phyloP scores from a whole-genome alignment of 2,329 filamentous ascomycete species.

The Trichophaea hybrida region DNA sequence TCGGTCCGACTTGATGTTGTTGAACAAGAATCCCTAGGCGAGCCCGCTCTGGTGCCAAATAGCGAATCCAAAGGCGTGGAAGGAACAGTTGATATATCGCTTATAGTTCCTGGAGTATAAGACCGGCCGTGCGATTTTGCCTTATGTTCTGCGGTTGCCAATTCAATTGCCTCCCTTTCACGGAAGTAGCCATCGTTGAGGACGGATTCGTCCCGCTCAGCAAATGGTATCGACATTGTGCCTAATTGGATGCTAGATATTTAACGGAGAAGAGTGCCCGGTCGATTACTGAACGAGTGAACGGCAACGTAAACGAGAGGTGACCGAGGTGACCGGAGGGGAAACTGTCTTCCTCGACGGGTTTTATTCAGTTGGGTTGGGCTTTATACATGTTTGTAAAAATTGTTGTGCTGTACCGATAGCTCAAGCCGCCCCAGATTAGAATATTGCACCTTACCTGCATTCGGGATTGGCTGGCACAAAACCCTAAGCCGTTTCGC shows the following conservation, averaged over 20 bases:
- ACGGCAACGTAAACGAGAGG: too few relatives aligned
- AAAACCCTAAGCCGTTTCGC: too few relatives aligned
- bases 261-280: too few relatives aligned
- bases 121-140: neutral
- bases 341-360: too few relatives aligned
- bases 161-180: neutral
- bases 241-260: neutral
- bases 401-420: too few relatives aligned
- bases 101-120: neutral
- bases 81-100: neutral
- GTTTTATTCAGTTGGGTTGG: too few relatives aligned
- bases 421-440: too few relatives aligned
- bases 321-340: too few relatives aligned
- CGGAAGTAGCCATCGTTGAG: neutral
- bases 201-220: neutral
- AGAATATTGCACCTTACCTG: too few relatives aligned
- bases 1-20: neutral
- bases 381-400: too few relatives aligned
- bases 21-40: neutral
- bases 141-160: neutral
- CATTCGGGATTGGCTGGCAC: too few relatives aligned
- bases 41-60: neutral
- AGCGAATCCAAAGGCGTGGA: constrained; percentile 1
- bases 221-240: neutral
- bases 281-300: too few relatives aligned